Evolutionary conservation across 2,329 filamentous ascomycete species (phyloP).

Genomic region (Paecilomyces formosus): DNA sequence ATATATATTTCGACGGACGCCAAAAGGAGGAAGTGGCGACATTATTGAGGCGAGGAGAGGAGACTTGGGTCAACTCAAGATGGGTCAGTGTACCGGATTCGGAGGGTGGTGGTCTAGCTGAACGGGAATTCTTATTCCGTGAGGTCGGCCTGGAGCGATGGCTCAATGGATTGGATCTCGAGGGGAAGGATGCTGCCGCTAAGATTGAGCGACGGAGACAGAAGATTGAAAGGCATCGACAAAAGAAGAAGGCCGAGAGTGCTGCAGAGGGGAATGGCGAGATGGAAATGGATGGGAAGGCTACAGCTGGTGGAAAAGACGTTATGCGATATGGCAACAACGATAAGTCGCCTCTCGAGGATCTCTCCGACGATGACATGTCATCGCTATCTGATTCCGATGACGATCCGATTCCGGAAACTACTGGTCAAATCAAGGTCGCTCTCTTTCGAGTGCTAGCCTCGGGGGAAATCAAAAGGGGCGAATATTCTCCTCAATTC

Average conservation of each 20-base stretch:
- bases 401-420: constrained; percentile 81
- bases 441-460: constrained; percentile 92
- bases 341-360: constrained; percentile 66
- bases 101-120: constrained; percentile 88
- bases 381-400: constrained; percentile 63
- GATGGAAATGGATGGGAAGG: constrained; percentile 29
- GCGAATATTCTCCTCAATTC: constrained; percentile 96
- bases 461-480: constrained; percentile 93
- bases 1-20: constrained; percentile 97
- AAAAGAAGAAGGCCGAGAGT: constrained; percentile 61
- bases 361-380: constrained; percentile 61
- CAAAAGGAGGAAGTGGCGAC: constrained; percentile 96
- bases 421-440: constrained; percentile 95
- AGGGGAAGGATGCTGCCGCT: constrained; percentile 83
- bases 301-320: constrained; percentile 35
- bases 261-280: constrained; percentile 44
- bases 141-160: constrained; percentile 94
- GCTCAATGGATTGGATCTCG: constrained; percentile 92
- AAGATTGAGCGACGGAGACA: constrained; percentile 59
- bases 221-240: constrained; percentile 74
- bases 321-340: constrained; percentile 77
- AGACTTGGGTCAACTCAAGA: constrained; percentile 97
- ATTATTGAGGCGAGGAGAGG: constrained; percentile 80
- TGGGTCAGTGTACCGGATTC: constrained; percentile 92
- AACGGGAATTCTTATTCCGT: constrained; percentile 93